These are phyloP conservation scores for Oryza coarctata DNA, from an alignment of 176 grass and related monocot species.

Conservation along the genomic window DNA sequence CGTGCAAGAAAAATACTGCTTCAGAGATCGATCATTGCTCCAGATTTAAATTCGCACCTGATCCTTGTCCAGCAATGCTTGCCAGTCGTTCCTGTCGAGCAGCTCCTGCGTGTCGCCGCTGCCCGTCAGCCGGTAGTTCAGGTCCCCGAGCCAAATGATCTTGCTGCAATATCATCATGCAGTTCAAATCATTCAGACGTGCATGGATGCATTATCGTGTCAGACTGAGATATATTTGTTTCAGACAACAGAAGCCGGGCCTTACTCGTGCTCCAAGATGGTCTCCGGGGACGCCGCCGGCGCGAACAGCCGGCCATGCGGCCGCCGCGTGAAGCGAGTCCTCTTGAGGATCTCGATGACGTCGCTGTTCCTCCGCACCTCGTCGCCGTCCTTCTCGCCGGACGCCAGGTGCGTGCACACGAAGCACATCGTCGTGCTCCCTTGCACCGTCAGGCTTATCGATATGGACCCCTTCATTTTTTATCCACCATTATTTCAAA, in stretches of 20 bases:
- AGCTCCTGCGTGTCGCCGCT: constrained; percentile 31
- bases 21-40: too few relatives aligned
- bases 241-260: too few relatives aligned
- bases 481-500: background rate
- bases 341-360: constrained; percentile 73
- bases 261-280: constrained; percentile 91
- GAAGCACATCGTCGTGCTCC: constrained; percentile 65
- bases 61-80: constrained; percentile 61
- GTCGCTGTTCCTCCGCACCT: constrained; percentile 73
- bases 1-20: background rate
- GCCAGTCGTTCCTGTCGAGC: constrained; percentile 65
- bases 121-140: constrained; percentile 68
- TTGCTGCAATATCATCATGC: constrained; percentile 42
- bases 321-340: constrained; percentile 51
- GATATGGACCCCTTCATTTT: constrained; percentile 80
- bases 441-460: constrained; percentile 68
- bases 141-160: constrained; percentile 85
- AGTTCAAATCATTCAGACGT: background rate
- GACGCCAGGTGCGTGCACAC: constrained; percentile 92
- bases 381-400: constrained; percentile 88
- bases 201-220: background rate
- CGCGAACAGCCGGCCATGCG: background rate
- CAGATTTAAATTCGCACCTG: constrained; percentile 36
- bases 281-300: constrained; percentile 49
- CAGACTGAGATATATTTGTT: too few relatives aligned